Evolutionary conservation across 495 filamentous ascomycete species (phyloP), one percentile per base, ranked within the genome.

Genomic region (Penicillium simplicissimum): DNA sequence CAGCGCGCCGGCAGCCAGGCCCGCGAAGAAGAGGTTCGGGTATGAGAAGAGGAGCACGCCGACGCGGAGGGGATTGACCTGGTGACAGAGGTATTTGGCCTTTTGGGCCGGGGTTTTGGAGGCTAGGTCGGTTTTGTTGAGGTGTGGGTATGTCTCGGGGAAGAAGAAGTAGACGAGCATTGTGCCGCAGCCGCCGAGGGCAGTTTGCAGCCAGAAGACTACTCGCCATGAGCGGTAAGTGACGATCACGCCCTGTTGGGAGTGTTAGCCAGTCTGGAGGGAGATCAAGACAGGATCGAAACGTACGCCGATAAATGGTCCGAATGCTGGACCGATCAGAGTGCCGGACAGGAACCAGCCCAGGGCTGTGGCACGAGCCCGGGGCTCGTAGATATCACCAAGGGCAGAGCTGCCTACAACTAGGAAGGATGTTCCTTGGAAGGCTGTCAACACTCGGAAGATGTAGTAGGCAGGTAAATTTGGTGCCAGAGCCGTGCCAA

Each of bases 191-290:
- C 82, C 87, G 3, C 82, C 84, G 0, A 92, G 76, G 0, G 81
- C 87, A 10, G 86, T 82, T 66, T 91, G 87, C 14, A 91, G 80
- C 85, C 87, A 91, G 76, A 91, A 90, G 34, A 91, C 87, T 37
- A 81, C 82, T 33, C 88, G 73, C 89, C 89, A 92, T 8, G 83
- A 82, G 15, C 79, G 74, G 71, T 84, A 91, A 0, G 86, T 91
- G 15, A 90, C 87, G 48, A 92, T 88, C 42, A 90, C 84, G 33
- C 85, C 86, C 76, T 79, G 45, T 15, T 48, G 7, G 17, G n/a
- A 10, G 15, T 31, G 52, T 64, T 45, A 67, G 59, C 55, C 8
- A 42, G 48, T 8, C 8, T 40, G 45, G 13, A 13, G 35, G 35
- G 3, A 10, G 28, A n/a, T 25, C 21, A 36, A 0, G 33, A 9